Conservation (phyloP, 2,329 filamentous ascomycete species). For the Cytospora piceae region DNA sequence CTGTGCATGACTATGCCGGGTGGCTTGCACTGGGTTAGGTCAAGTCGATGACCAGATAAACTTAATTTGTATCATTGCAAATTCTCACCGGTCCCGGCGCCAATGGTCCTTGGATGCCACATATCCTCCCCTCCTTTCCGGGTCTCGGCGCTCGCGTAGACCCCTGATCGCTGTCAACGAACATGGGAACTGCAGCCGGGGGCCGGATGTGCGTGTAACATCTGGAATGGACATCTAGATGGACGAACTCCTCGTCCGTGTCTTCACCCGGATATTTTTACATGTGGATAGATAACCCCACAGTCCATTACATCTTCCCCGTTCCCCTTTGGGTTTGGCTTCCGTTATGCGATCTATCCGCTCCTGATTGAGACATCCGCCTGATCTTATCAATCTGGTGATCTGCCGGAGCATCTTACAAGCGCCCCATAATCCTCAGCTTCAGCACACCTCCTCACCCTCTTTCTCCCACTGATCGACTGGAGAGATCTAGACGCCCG, state of each 20-base stretch:
- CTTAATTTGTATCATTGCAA: not conserved
- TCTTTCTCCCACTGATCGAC: not conserved
- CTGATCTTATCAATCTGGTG: conserved; percentile 18
- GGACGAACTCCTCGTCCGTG: not conserved
- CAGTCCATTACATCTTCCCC: not conserved
- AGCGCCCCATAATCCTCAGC: not conserved
- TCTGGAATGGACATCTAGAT: not conserved
- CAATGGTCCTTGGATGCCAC: not conserved
- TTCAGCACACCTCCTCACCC: not conserved
- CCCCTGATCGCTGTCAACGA: not conserved
- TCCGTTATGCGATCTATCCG: not conserved
- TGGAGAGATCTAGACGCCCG: not conserved
- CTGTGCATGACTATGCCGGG: conserved; percentile 17
- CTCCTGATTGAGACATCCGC: not conserved
- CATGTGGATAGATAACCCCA: not conserved
- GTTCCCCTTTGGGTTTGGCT: not conserved
- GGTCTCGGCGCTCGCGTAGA: not conserved
- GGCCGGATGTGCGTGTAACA: not conserved
- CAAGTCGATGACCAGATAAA: too few species aligned
- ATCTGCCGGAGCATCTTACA: not conserved
- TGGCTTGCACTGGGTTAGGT: conserved; percentile 14
- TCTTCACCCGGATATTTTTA: not conserved
- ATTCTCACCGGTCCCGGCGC: not conserved
- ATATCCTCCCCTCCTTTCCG: not conserved
- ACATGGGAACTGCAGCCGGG: not conserved